A percentile compares a stretch with the other conserved stretches of the same genome.
Evolutionary conservation across 345 rosid genomes (phyloP).

Genomic region (Laguncularia racemosa): DNA sequence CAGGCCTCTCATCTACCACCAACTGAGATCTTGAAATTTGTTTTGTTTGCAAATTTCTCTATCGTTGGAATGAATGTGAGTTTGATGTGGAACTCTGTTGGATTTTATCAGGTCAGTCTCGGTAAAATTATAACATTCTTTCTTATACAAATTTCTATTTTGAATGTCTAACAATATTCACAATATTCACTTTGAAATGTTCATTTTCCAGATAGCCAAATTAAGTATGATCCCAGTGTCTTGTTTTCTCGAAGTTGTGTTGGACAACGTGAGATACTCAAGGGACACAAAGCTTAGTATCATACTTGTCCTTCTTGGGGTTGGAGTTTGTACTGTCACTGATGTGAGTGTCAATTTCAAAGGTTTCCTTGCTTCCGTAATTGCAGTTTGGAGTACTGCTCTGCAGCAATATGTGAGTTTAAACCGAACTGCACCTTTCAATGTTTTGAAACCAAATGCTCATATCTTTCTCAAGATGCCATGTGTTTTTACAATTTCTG

Average conservation of each 20-base stretch:
- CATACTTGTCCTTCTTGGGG: constrained; percentile 81
- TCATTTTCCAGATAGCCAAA: constrained; percentile 74
- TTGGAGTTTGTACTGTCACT: constrained; percentile 96
- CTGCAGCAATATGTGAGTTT: constrained; percentile 92
- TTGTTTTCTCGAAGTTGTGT: constrained; percentile 82
- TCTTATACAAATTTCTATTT: constrained; percentile 1
- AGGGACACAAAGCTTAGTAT: constrained; percentile 99
- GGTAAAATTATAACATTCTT: not conserved
- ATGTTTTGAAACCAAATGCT: too few species aligned
- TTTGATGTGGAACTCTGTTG: constrained; percentile 99
- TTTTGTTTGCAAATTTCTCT: constrained; percentile 90
- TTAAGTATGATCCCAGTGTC: constrained; percentile 98
- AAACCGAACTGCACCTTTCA: too few species aligned
- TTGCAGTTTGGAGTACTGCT: constrained; percentile 98
- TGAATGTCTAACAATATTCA: not conserved
- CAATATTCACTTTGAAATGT: not conserved
- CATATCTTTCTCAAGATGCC: too few species aligned
- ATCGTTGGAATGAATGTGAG: constrained; percentile 99
- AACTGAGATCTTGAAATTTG: constrained; percentile 71
- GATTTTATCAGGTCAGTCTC: constrained; percentile 84
- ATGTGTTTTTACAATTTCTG: too few species aligned
- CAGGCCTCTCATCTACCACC: constrained; percentile 78
- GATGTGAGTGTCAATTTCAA: constrained; percentile 93
- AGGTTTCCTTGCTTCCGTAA: constrained; percentile 83
- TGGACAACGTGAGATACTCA: constrained; percentile 89